Conservation (phyloP, 116 monocot genomes). For the Phalaenopsis hybrid region DNA sequence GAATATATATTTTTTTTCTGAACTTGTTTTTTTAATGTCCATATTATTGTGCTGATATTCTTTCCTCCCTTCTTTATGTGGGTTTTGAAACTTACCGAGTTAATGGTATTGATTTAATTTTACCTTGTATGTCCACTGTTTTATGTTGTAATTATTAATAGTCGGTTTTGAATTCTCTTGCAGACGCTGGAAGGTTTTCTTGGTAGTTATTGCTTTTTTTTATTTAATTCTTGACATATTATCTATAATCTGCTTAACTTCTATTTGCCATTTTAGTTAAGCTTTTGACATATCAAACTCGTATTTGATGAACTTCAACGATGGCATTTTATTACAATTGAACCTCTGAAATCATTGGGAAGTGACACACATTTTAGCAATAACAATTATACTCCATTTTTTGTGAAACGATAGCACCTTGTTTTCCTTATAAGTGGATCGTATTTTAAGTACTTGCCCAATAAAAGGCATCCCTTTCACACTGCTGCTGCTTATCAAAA, state of each 20-base stretch:
- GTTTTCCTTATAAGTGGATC: too few species aligned
- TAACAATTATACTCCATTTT: not conserved
- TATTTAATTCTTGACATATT: too few species aligned
- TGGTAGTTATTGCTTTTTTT: too few species aligned
- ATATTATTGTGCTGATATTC: not conserved
- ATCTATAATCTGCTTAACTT: too few species aligned
- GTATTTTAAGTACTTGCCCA: too few species aligned
- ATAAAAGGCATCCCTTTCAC: too few species aligned
- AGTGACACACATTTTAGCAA: not conserved
- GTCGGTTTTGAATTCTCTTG: too few species aligned
- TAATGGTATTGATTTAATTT: not conserved
- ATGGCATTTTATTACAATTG: not conserved
- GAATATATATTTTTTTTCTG: not conserved
- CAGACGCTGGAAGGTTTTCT: too few species aligned
- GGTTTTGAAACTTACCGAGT: not conserved
- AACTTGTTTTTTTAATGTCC: not conserved
- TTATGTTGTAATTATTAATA: too few species aligned
- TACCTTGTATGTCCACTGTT: too few species aligned
- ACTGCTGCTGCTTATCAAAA: too few species aligned
- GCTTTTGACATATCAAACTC: not conserved
- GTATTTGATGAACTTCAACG: not conserved
- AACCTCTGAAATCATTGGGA: not conserved
- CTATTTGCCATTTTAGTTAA: not conserved
- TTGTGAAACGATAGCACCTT: not conserved
- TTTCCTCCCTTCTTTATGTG: not conserved